phyloP scores from a whole-genome alignment of 169 alveolate genomes.

The Babesia caballi region DNA sequence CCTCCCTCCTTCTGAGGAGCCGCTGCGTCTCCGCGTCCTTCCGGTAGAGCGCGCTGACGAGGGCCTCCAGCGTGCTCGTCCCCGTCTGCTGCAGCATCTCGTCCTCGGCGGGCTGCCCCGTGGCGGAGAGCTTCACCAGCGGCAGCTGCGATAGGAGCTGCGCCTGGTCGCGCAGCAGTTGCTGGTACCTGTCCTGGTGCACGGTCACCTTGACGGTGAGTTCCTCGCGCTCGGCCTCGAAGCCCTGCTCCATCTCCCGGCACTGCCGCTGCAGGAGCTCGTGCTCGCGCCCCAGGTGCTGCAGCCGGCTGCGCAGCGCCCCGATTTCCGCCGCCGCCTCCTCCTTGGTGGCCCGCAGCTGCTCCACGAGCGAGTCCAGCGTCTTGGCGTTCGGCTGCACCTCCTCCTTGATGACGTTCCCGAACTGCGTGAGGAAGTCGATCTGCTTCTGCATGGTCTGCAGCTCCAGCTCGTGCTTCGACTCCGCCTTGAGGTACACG shows the following conservation, averaged over 20 bases:
- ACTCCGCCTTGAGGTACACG: constrained; percentile 45
- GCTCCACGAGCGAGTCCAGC: constrained; percentile 54
- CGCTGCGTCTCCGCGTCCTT: constrained; percentile 50
- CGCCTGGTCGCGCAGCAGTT: constrained; percentile 47
- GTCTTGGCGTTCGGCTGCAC: constrained; percentile 55
- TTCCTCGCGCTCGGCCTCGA: constrained; percentile 21
- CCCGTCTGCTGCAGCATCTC: constrained; percentile 27
- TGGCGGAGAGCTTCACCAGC: constrained; percentile 32
- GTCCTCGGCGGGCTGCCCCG: constrained; percentile 13
- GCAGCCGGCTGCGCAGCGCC: constrained; percentile 14
- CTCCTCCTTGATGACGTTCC: constrained; percentile 49
- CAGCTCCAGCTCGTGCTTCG: constrained; percentile 42
- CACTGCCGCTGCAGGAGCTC: constrained; percentile 2
- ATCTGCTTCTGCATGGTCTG: constrained; percentile 45
- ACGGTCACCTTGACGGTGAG: constrained; percentile 5
- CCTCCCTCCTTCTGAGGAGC: constrained; percentile 29
- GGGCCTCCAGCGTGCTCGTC: constrained; percentile 24
- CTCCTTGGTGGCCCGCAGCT: constrained; percentile 30
- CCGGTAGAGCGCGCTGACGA: constrained; percentile 52
- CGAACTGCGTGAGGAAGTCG: constrained; percentile 52
- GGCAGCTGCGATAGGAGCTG: constrained; percentile 64
- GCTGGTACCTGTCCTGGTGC: constrained; percentile 36
- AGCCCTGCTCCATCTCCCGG: not conserved
- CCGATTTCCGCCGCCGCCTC: constrained; percentile 32
- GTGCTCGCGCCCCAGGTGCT: constrained; percentile 7